Evolutionary conservation across 225 moss, liverwort and hornwort genomes (phyloP).

Genomic region (Bryum argenteum): DNA sequence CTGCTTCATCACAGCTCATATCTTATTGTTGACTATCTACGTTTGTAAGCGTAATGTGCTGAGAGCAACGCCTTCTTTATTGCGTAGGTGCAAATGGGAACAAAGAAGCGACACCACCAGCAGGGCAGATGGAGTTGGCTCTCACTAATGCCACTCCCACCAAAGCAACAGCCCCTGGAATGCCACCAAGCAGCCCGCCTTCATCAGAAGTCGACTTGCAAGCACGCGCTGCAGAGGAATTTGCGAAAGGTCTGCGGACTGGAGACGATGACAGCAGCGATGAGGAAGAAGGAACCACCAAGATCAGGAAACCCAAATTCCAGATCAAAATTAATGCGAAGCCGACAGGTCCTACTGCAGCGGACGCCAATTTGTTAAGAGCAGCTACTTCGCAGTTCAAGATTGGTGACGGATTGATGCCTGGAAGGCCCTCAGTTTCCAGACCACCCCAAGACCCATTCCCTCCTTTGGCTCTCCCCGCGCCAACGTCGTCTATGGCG

Average conservation of each 20-base stretch:
- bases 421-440: conserved; percentile 63
- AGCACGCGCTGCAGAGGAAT: conserved; percentile 95
- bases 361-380: conserved; percentile 76
- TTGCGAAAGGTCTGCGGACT: conserved; percentile 81
- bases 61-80: conserved; percentile 9
- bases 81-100: conserved; percentile 55
- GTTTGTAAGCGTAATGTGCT: conserved; percentile 16
- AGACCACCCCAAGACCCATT: conserved; percentile 52
- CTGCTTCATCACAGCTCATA: neutral
- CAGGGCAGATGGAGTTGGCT: conserved; percentile 48
- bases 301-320: conserved; percentile 71
- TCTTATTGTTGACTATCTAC: neutral
- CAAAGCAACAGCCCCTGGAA: conserved; percentile 40
- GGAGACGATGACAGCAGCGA: conserved; percentile 89
- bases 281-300: conserved; percentile 68
- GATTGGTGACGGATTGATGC: conserved; percentile 76
- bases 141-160: conserved; percentile 40
- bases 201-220: conserved; percentile 69
- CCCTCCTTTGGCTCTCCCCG: conserved; percentile 45
- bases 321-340: conserved; percentile 85
- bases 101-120: conserved; percentile 41
- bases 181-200: conserved; percentile 37
- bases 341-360: conserved; percentile 53
- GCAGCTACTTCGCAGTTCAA: conserved; percentile 95
- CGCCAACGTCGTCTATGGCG: conserved; percentile 32